Conservation (phyloP, 148 eudicot species). For the Camellia lanceoleosa region DNA sequence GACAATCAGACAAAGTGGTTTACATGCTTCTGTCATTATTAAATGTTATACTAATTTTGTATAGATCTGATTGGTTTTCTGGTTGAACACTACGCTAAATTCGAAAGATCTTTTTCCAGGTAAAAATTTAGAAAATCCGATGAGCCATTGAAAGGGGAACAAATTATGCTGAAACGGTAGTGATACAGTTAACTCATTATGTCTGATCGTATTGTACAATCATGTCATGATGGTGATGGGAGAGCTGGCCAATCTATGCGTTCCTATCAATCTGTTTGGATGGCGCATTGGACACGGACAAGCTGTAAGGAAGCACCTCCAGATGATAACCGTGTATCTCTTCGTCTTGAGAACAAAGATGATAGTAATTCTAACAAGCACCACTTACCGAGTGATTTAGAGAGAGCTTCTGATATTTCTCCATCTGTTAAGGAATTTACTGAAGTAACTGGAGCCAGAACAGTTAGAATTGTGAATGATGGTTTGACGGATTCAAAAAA, state of each 20-base stretch:
- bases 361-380: slow-evolving; percentile 14
- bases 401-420: slow-evolving; percentile 24
- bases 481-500: slow-evolving; percentile 21
- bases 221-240: slow-evolving; percentile 31
- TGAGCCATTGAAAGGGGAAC: neutral
- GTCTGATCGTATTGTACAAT: slow-evolving; percentile 32
- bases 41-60: neutral
- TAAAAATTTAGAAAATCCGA: neutral
- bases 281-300: slow-evolving; percentile 49
- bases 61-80: neutral
- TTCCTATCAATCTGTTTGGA: slow-evolving; percentile 48
- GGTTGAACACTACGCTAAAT: neutral
- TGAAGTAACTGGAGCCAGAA: slow-evolving; percentile 27
- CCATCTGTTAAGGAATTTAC: slow-evolving; percentile 25
- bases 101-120: neutral
- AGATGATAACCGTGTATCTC: slow-evolving; percentile 21
- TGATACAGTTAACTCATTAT: slow-evolving; percentile 8
- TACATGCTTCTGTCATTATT: neutral
- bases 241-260: slow-evolving; percentile 30
- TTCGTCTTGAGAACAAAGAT: slow-evolving; percentile 13
- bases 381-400: slow-evolving; percentile 12
- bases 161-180: neutral
- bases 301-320: slow-evolving; percentile 26
- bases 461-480: slow-evolving; percentile 24
- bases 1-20: neutral